Evolutionary conservation across 2,329 filamentous ascomycete species (phyloP), one percentile per base, ranked within the genome.

Genomic region (Aspergillus clavatus): DNA sequence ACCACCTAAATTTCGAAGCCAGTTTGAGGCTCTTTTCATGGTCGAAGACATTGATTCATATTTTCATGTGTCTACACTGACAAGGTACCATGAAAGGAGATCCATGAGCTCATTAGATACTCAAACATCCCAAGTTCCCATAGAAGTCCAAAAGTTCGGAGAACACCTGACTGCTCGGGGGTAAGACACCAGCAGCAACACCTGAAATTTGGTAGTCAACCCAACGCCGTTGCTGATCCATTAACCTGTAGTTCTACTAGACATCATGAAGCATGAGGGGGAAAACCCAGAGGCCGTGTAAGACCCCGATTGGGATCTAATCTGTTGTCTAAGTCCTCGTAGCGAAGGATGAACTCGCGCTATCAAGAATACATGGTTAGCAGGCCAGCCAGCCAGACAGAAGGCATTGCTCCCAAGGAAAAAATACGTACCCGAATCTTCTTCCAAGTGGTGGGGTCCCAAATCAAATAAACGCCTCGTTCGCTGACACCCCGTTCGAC

Each of bases 391-490:
- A 24, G 31, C 36, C 24, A 2, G 22, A 41, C 10, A 40, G 8
- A 27, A 24, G n/a, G n/a, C n/a, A n/a, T n/a, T n/a, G n/a, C n/a
- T n/a, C n/a, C 21, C 14, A 33, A 21, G 36, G 22, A 11, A 24
- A 22, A 14, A 11, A 18, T 35, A 63, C 71, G 54, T 64, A 74
- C 73, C 56, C 66, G 61, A 46, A 72, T 64, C 58, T 73, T 73
- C 62, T 76, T 74, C 73, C 73, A 76, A 40, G 61, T 68, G 14
- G 66, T 60, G 16, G 70, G 70, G 51, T 76, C 73, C 70, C 74
- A 76, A 57, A 74, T 69, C 24, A 76, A 63, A 51, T 75, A 75
- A 42, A 74, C 71, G n/a, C 73, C 73, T 44, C 72, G 70, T 52
- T 76, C 73, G 38, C 70, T 74, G 29, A 72, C 66, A 28, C 71